Conservation (phyloP, 2,329 filamentous ascomycete species). For the Aureobasidium pullulans region DNA sequence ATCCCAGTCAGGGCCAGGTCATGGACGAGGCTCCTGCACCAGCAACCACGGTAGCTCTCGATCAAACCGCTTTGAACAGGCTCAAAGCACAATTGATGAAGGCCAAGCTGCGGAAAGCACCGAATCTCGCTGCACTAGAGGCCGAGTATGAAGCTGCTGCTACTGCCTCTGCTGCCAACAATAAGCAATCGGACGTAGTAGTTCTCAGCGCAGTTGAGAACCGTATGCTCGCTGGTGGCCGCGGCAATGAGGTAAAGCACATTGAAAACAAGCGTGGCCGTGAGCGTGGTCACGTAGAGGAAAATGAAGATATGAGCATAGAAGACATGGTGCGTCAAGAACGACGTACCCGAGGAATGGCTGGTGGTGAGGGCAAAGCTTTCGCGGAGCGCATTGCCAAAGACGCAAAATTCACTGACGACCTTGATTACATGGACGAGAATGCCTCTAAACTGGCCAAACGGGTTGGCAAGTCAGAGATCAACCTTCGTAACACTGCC, state of each 20-base stretch:
- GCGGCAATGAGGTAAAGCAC: slow-evolving; percentile 66
- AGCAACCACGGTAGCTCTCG: slow-evolving; percentile 48
- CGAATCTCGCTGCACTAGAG: slow-evolving; percentile 70
- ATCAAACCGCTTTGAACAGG: slow-evolving; percentile 76
- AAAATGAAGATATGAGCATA: slow-evolving; percentile 92
- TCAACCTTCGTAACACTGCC: slow-evolving; percentile 79
- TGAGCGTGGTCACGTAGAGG: slow-evolving; percentile 76
- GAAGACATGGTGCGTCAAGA: slow-evolving; percentile 98
- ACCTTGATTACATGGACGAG: slow-evolving; percentile 95
- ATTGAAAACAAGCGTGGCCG: slow-evolving; percentile 73
- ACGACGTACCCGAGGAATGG: slow-evolving; percentile 69
- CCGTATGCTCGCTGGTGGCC: slow-evolving; percentile 73
- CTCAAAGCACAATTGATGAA: slow-evolving; percentile 94
- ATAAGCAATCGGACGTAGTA: slow-evolving; percentile 59
- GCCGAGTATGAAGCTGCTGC: slow-evolving; percentile 74
- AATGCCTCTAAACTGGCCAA: slow-evolving; percentile 86
- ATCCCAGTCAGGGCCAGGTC: slow-evolving; percentile 46
- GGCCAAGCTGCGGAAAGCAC: slow-evolving; percentile 73
- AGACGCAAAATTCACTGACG: slow-evolving; percentile 81
- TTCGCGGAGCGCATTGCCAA: slow-evolving; percentile 92
- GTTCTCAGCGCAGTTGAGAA: slow-evolving; percentile 84
- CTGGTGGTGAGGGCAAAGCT: slow-evolving; percentile 70
- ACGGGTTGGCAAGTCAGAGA: slow-evolving; percentile 78
- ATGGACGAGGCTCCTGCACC: slow-evolving; percentile 50
- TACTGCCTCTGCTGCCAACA: slow-evolving; percentile 49